Evolutionary conservation across 208 protist genomes (phyloP).

Genomic region (Naegleria fowleri): DNA sequence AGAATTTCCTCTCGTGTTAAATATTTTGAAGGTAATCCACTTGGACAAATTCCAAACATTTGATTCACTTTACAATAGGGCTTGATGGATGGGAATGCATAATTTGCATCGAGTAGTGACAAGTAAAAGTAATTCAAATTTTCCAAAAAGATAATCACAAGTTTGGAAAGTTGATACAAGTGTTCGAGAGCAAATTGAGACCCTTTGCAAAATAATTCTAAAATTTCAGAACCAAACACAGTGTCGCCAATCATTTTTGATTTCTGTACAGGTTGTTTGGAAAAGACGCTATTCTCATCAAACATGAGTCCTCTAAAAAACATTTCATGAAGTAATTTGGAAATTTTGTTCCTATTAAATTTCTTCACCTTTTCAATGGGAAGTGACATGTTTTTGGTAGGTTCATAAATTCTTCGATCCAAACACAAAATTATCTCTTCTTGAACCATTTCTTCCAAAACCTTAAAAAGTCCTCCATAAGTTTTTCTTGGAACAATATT

Average conservation of each 20-base stretch:
- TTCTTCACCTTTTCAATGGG: not conserved
- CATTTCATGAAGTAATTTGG: not conserved
- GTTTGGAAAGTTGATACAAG: not conserved
- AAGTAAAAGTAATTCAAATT: not conserved
- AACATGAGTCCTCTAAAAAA: not conserved
- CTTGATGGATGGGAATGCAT: not conserved
- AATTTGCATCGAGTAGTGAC: not conserved
- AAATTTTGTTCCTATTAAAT: not conserved
- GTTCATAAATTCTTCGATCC: not conserved
- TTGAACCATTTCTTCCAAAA: not conserved
- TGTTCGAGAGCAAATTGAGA: not conserved
- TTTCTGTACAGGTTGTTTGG: not conserved
- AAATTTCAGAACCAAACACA: not conserved
- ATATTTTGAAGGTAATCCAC: not conserved
- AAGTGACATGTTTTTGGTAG: not conserved
- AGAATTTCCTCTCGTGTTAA: not conserved
- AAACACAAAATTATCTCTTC: not conserved
- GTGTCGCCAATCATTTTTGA: not conserved
- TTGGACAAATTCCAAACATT: not conserved
- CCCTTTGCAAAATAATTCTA: not conserved
- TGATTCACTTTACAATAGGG: not conserved
- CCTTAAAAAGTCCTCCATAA: not conserved
- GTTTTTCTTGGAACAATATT: not conserved
- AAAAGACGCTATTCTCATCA: not conserved
- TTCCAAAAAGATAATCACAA: not conserved